Evolutionary conservation across 352 stramenopile species (phyloP), one percentile per base, ranked within the genome.

Genomic region (Phytophthora constricta): DNA sequence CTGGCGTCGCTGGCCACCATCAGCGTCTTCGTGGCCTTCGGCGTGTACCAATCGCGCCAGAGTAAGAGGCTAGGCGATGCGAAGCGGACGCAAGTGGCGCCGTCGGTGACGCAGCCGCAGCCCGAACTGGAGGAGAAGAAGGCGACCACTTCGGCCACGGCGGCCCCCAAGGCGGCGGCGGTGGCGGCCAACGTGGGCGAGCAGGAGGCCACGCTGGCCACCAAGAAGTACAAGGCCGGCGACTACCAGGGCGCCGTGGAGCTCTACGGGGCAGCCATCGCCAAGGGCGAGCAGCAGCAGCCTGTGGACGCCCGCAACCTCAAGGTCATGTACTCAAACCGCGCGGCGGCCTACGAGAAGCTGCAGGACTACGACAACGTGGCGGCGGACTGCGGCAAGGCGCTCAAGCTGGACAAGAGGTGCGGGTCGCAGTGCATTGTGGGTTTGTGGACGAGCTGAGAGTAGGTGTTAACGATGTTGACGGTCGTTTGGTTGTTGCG

Each of bases 301-400:
- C 80, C 84, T 10, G 63, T 89, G 34, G 84, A 93, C 60, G 73
- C 72, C 49, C 80, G 83, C 61, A 92, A 94, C 72, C 67, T 94
- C 26, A 94, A 94, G 61, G 86, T 94, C 61, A 92, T 94, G 84
- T 94, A 87, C 67, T 91, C 86, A 59, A 94, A 94, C 75, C 82
- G 86, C 28, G 86, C 84, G 0, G 84, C 86, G 2, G 84, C 86
- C 31, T 91, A 87, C 58, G 86, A 94, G 51, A 81, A 84, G 50
- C 72, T 94, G 17, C 70, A 85, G 55, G 76, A 91, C 70, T 76
- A 88, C 60, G 56, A 75, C 55, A 76, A 75, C 49, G 86, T 93
- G n/a, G 58, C 91, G 8, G 58, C 59, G 9, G 86, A 93, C 62
- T 93, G 86, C 59, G 70, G 80, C 2, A 82, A 74, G 46, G 86